Percentiles rank a stretch among this genome's conserved stretches.
phyloP scores from a whole-genome alignment of 225 moss, liverwort and hornwort genomes.

The Neckera pumila region DNA sequence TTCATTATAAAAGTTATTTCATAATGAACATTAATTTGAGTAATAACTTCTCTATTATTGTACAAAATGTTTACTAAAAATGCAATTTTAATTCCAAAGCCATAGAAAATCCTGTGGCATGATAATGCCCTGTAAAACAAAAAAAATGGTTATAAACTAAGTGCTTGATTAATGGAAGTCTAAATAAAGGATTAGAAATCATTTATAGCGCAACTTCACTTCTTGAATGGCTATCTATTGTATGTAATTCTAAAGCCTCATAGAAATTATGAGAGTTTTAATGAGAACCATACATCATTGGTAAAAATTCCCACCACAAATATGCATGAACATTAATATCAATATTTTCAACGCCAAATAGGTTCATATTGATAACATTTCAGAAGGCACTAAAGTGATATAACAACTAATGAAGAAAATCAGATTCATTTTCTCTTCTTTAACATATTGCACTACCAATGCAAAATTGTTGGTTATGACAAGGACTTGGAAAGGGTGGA shows the following conservation, averaged over 20 bases:
- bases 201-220: neutral
- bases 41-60: neutral
- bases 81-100: neutral
- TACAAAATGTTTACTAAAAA: too few species aligned
- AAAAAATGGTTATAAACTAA: neutral
- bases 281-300: neutral
- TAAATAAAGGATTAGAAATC: neutral
- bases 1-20: neutral
- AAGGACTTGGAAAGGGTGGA: too few species aligned
- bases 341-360: neutral
- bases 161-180: neutral
- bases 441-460: neutral
- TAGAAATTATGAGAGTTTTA: neutral
- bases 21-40: neutral
- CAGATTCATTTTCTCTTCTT: neutral
- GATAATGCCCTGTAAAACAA: neutral
- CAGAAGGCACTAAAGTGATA: neutral
- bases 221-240: neutral
- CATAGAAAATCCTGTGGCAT: neutral
- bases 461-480: neutral
- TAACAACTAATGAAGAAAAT: neutral
- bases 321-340: neutral
- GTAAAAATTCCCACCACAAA: neutral
- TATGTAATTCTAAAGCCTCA: neutral
- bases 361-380: neutral